These are phyloP conservation scores for Yamadazyma sp. DNA, from an alignment of 805 yeast genomes.

Conservation along the genomic window DNA sequence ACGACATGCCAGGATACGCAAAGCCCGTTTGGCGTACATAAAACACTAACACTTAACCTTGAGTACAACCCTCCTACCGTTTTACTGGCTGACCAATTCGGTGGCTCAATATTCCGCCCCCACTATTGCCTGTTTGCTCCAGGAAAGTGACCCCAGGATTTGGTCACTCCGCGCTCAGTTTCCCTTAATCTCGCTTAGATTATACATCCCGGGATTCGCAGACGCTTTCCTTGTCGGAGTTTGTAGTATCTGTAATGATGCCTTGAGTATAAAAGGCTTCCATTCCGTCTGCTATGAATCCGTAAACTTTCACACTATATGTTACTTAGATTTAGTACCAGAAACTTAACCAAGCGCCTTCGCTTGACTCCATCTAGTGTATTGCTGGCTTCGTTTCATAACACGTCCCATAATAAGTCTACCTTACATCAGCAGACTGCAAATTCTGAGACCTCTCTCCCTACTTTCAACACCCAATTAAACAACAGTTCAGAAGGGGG, in stretches of 20 bases:
- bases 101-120: too few relatives aligned
- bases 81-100: too few relatives aligned
- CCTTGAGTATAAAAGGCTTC: slow-evolving; percentile 5
- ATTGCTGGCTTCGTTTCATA: slow-evolving; percentile 6
- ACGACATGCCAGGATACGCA: too few relatives aligned
- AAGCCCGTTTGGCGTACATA: too few relatives aligned
- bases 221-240: not conserved
- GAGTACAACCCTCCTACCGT: too few relatives aligned
- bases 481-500: not conserved
- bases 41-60: too few relatives aligned
- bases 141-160: too few relatives aligned
- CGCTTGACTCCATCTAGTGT: not conserved
- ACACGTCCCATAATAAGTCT: slow-evolving; percentile 7
- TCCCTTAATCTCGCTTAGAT: slow-evolving; percentile 10
- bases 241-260: not conserved
- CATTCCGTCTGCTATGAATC: not conserved
- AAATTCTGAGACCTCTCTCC: slow-evolving; percentile 1
- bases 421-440: slow-evolving; percentile 7
- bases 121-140: too few relatives aligned
- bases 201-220: slow-evolving; percentile 4
- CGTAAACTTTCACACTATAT: not conserved
- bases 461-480: not conserved
- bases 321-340: slow-evolving; percentile 5
- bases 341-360: not conserved
- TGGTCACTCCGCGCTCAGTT: slow-evolving; percentile 5